A percentile compares a stretch with the other conserved stretches of the same genome.
phyloP scores from a whole-genome alignment of 139 green algal species.

The Parachlorella kessleri region DNA sequence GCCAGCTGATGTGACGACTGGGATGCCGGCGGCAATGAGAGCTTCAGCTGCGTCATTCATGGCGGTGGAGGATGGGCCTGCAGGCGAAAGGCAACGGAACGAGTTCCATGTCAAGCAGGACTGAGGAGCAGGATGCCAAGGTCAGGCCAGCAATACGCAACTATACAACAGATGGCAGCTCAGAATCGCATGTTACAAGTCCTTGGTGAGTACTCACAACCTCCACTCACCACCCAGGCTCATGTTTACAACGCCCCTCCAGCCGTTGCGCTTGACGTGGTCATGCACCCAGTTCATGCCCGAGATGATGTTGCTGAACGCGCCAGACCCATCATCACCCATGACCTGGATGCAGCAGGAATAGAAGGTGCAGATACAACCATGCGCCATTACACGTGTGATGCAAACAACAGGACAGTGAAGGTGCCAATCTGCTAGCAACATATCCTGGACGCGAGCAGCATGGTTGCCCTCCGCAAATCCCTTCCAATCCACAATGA shows the following conservation, averaged over 20 bases:
- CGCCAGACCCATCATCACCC: slow-evolving; percentile 42
- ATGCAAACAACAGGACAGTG: no score
- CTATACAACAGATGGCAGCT: no score
- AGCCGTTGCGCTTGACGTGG: slow-evolving; percentile 32
- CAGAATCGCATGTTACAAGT: no score
- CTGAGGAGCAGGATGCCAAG: neutral
- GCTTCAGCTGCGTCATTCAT: slow-evolving; percentile 60
- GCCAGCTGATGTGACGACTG: slow-evolving; percentile 53
- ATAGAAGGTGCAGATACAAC: no score
- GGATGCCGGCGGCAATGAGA: slow-evolving; percentile 21
- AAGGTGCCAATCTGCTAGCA: no score
- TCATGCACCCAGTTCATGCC: slow-evolving; percentile 52
- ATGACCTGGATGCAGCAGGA: slow-evolving; percentile 39
- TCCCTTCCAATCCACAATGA: no score
- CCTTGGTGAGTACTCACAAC: no score
- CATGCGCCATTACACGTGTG: no score
- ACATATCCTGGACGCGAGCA: no score
- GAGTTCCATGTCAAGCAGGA: no score
- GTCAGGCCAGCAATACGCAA: neutral
- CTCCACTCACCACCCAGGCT: slow-evolving; percentile 51
- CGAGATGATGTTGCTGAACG: slow-evolving; percentile 57
- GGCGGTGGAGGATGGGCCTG: slow-evolving; percentile 23
- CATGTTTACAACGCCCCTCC: slow-evolving; percentile 64
- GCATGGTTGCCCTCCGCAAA: no score
- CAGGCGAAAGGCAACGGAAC: neutral